Percentiles rank a stretch among this genome's conserved stretches.
Evolutionary conservation across 495 filamentous ascomycete genomes (phyloP).

Genomic region (Friedmanniomyces simplex): DNA sequence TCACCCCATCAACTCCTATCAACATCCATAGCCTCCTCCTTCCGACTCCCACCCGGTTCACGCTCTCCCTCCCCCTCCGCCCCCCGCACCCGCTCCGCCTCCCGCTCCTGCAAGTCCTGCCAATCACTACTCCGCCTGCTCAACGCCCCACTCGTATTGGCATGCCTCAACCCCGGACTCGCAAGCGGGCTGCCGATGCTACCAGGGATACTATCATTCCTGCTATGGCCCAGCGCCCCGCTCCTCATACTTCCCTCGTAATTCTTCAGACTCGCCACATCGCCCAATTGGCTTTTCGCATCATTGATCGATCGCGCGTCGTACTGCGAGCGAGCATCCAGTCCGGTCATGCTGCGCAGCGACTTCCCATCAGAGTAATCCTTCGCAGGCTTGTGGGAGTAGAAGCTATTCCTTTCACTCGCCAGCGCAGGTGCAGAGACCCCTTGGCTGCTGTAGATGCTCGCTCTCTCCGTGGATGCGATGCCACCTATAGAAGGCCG

Average conservation of each 20-base stretch:
- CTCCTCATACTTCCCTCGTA: constrained; percentile 62
- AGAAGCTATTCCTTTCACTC: constrained; percentile 73
- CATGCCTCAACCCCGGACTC: constrained; percentile 39
- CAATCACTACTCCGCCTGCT: constrained; percentile 55
- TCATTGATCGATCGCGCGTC: constrained; percentile 22
- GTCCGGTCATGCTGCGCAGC: constrained; percentile 15
- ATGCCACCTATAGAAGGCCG: constrained; percentile 49
- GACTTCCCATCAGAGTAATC: constrained; percentile 17
- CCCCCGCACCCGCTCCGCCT: constrained; percentile 19
- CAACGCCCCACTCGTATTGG: constrained; percentile 36
- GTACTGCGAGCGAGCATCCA: constrained; percentile 20
- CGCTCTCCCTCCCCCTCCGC: constrained; percentile 19
- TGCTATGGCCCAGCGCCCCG: constrained; percentile 60
- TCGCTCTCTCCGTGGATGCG: constrained; percentile 65
- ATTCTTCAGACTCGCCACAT: constrained; percentile 59
- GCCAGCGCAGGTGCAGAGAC: constrained; percentile 47
- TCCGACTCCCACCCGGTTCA: not conserved
- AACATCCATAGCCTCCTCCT: not conserved
- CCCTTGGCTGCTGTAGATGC: constrained; percentile 70
- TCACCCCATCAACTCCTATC: too few species aligned
- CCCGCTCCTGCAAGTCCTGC: constrained; percentile 47
- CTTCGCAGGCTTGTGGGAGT: constrained; percentile 49
- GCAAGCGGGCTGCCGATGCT: constrained; percentile 63
- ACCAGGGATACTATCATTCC: constrained; percentile 71
- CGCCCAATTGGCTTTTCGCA: constrained; percentile 28